Evolutionary conservation across 2,329 filamentous ascomycete genomes (phyloP), one percentile per base, ranked within the genome.

Genomic region (Diaporthe ilicicola): DNA sequence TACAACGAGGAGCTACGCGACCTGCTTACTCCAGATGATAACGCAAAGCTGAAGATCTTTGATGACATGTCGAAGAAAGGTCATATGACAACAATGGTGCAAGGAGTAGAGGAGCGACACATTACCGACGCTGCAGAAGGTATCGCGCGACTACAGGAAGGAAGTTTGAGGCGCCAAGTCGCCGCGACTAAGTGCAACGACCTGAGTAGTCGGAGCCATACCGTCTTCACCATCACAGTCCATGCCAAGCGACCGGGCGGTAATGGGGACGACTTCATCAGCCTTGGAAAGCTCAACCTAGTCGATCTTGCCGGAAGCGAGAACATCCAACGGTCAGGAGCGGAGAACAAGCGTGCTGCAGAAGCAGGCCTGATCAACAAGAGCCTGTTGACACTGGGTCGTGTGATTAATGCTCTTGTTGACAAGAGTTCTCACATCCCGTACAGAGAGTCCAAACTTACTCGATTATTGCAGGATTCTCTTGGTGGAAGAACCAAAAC

Each of bases 131-230:
- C 96, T 0, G 87, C 89, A 15, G 92, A 94, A 64, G 96, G 96
- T 72, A 95, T 99, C 81, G 93, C 93, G 81, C 87, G 98, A 73
- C 88, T 99, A 55, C 94, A 96, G 76, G 88, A 92, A 74, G 97
- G 96, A 73, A 98, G 94, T 81, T 88, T 96, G 82, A 97, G 95
- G 82, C 92, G 96, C 62, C 96, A 99, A 81, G 96, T 99, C n/a
- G 97, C 96, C 7, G 94, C 97, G 4, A 99, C 96, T n/a, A 98
- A 98, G 82, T 99, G 96, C 88, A 99, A 99, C 80, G 96, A 99
- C 77, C 89, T 98, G 69, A 98, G 95, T 82, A 98, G 95, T 76
- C 91, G 96, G 80, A 97, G 95, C 84, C 97, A 99, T 79, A 99
- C 96, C 0, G 93, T 99, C 27, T 99, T 99, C 79, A 98, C 96